phyloP scores from a whole-genome alignment of 306 rosid species.

The Ammopiptanthus mongolicus region DNA sequence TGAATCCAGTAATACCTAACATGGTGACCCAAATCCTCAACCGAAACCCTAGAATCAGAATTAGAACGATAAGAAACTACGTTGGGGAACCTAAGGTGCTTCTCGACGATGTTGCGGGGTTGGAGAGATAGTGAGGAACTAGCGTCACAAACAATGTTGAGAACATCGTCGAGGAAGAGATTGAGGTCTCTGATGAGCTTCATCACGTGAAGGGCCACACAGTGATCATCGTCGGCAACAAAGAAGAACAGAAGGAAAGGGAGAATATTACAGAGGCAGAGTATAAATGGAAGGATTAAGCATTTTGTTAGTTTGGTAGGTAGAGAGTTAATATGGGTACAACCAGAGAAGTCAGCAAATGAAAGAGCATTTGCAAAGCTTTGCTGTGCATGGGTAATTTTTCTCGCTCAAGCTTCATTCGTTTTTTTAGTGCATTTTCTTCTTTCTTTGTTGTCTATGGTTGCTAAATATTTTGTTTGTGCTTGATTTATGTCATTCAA shows the following conservation, averaged over 20 bases:
- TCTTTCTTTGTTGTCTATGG: too few species aligned
- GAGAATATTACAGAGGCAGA: conserved; percentile 11
- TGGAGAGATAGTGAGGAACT: conserved; percentile 17
- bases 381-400: too few species aligned
- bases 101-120: conserved; percentile 55
- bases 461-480: too few species aligned
- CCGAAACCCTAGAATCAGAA: conserved; percentile 41
- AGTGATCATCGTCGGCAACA: conserved; percentile 19
- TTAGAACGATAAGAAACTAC: conserved; percentile 34
- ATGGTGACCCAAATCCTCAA: conserved; percentile 77
- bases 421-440: too few species aligned
- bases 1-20: conserved; percentile 73
- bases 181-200: conserved; percentile 64
- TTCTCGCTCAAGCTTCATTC: too few species aligned
- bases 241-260: conserved; percentile 10
- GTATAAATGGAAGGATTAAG: neutral
- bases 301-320: conserved; percentile 33
- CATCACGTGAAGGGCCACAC: conserved; percentile 35
- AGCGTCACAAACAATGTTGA: conserved; percentile 51
- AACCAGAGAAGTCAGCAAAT: too few species aligned
- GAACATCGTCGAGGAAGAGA: conserved; percentile 50
- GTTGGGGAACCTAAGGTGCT: conserved; percentile 50
- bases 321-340: too few species aligned
- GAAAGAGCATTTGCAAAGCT: too few species aligned
- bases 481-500: too few species aligned